Conservation (phyloP, 306 rosid species). For the Vigna unguiculata region DNA sequence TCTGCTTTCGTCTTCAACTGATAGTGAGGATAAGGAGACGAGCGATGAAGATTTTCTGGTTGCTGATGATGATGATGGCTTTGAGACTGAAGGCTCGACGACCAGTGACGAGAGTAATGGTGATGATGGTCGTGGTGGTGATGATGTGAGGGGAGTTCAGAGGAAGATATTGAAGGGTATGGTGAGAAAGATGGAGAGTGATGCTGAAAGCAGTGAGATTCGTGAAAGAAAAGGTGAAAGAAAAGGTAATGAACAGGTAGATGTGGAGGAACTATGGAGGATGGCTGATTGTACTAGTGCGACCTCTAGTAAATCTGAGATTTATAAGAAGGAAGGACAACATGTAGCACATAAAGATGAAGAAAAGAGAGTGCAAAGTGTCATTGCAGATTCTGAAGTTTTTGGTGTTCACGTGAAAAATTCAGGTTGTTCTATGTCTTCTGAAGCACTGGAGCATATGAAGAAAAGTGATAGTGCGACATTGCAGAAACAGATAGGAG, state of each 20-base stretch:
- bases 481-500: background rate
- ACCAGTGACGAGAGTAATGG: background rate
- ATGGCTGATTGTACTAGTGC: slow-evolving; percentile 4
- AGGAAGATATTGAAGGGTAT: background rate
- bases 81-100: background rate
- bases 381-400: background rate
- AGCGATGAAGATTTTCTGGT: slow-evolving; percentile 39
- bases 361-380: background rate
- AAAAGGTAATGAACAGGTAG: background rate
- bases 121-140: background rate
- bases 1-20: background rate
- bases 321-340: background rate
- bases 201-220: background rate
- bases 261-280: background rate
- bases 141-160: background rate
- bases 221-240: background rate
- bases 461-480: background rate
- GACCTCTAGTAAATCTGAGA: background rate
- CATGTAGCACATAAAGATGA: background rate
- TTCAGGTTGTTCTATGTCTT: background rate
- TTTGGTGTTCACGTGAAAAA: background rate
- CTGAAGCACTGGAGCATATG: background rate
- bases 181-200: slow-evolving; percentile 6
- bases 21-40: slow-evolving; percentile 1
- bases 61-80: background rate